phyloP scores from a whole-genome alignment of 768 basidiomycete genomes.

The Termitomyces sp. region DNA sequence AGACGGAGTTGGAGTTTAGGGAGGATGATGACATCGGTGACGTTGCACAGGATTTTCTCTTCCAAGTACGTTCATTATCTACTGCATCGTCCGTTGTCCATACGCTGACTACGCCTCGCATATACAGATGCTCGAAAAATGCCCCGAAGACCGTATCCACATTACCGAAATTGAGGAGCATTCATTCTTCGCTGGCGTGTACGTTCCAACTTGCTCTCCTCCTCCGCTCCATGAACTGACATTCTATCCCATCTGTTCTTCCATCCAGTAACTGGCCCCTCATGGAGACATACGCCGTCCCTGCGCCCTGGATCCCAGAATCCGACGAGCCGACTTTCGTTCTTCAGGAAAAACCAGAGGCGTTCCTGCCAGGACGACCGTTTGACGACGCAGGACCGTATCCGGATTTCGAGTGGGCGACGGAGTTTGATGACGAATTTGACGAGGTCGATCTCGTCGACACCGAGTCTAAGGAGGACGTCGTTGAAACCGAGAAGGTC shows the following conservation, averaged over 20 bases:
- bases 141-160: background rate
- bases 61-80: background rate
- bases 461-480: no score
- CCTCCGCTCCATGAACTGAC: background rate
- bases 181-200: background rate
- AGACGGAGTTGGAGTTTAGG: background rate
- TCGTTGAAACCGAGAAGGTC: background rate
- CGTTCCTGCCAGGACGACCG: background rate
- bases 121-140: background rate
- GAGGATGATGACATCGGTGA: background rate
- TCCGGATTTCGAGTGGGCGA: background rate
- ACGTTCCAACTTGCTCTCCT: background rate
- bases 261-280: background rate
- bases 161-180: background rate
- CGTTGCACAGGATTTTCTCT: background rate
- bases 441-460: background rate
- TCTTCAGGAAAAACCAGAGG: background rate
- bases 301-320: background rate
- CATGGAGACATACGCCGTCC: background rate
- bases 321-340: background rate
- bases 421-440: background rate
- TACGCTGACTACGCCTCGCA: background rate
- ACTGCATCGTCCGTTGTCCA: background rate
- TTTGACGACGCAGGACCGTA: background rate
- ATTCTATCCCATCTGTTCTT: no score